These are phyloP conservation scores for Vitis rupestris DNA, from an alignment of 164 flowering plant species.

Conservation along the genomic window DNA sequence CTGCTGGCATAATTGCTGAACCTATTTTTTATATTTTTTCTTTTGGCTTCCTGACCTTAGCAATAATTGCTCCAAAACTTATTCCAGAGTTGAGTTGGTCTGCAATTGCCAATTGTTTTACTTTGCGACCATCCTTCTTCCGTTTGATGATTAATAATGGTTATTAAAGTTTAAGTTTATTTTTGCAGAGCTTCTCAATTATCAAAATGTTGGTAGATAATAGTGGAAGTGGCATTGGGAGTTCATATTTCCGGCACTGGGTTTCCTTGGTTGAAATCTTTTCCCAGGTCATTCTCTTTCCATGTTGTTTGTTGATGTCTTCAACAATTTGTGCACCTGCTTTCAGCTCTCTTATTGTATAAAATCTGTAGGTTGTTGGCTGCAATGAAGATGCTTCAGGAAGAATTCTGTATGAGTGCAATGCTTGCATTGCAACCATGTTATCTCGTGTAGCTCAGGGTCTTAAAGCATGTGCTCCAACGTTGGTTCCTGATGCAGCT, in stretches of 20 bases:
- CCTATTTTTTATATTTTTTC: not conserved
- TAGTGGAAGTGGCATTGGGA: conserved; percentile 38
- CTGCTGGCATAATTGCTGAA: not conserved
- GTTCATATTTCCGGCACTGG: conserved; percentile 73
- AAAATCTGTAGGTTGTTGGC: conserved; percentile 50
- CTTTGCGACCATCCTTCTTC: not conserved
- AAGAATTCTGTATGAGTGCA: conserved; percentile 59
- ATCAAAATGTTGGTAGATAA: conserved; percentile 58
- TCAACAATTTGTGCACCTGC: not conserved
- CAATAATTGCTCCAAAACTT: no score
- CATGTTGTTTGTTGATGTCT: not conserved
- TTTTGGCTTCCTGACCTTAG: not conserved
- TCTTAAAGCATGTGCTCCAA: conserved; percentile 37
- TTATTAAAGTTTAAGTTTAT: not conserved
- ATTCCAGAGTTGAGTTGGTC: no score
- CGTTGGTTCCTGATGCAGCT: conserved; percentile 25
- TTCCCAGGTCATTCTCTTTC: conserved; percentile 55
- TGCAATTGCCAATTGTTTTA: no score
- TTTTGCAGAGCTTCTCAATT: conserved; percentile 66
- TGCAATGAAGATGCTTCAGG: conserved; percentile 61
- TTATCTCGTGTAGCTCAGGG: conserved; percentile 53
- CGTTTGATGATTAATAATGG: not conserved
- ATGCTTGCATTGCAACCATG: conserved; percentile 64
- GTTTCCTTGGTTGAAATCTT: conserved; percentile 55
- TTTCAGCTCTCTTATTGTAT: conserved; percentile 12